A percentile compares a stretch with the other conserved stretches of the same genome.
Conservation (phyloP, 106 monocot species). For the Allium cepa region DNA sequence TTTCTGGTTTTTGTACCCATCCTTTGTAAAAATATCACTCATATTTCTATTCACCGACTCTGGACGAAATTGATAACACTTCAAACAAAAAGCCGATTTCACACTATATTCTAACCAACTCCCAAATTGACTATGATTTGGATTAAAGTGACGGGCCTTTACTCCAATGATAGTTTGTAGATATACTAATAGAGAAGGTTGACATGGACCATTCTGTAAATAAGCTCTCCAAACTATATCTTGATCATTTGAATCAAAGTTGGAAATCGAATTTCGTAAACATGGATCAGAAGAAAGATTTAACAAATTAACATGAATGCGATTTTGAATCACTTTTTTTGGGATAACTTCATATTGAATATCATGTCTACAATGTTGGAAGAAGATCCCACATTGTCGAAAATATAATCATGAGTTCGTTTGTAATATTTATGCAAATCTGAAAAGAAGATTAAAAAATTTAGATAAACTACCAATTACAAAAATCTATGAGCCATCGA, state of each 20-base stretch:
- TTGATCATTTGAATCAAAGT: neutral
- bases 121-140: neutral
- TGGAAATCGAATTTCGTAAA: neutral
- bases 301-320: neutral
- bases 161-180: neutral
- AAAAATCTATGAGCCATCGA: too few relatives aligned
- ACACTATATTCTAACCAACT: neutral
- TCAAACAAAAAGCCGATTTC: neutral
- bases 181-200: neutral
- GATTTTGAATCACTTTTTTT: neutral
- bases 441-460: too few relatives aligned
- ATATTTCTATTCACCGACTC: neutral
- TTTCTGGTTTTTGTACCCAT: too few relatives aligned
- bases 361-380: too few relatives aligned
- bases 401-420: too few relatives aligned
- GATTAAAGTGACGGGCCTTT: neutral
- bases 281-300: neutral
- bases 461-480: too few relatives aligned
- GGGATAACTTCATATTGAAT: too few relatives aligned
- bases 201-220: conserved; percentile 1
- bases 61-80: conserved; percentile 1
- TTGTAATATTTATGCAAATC: too few relatives aligned
- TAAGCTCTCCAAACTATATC: neutral
- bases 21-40: too few relatives aligned
- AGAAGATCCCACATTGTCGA: too few relatives aligned